Base-by-base conservation (phyloP, 2,329 filamentous ascomycete species). In the Penicillium sp. region DNA sequence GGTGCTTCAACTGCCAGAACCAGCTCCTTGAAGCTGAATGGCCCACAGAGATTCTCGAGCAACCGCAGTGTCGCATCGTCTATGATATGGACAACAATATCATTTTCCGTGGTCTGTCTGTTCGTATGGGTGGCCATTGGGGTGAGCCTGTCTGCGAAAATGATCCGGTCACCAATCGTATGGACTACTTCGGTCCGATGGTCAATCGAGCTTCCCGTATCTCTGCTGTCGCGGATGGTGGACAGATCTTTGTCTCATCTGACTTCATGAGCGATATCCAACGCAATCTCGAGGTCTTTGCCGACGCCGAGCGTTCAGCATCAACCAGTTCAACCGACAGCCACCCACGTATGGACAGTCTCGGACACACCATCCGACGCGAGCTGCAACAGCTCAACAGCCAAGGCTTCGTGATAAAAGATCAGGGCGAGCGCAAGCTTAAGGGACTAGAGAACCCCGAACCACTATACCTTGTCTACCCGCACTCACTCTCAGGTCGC, bases 121-220 rank as follows among this genome's bases (percentile, higher is more conserved):
- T 99, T 37, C 86, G 94, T 55, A 99, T 99, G 94, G 94, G 94
- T 66, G 91, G 96, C 56, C 94, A 99, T 73, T 99, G 89, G 84
- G 94, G 94, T 62, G 87, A 90, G 55, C 94, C 93, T 5, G 92
- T 99, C 65, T 96, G 92, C 70, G 94, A 99, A 74, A 89, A 89
- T 45, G 94, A 99, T 73, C 94, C 94, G 0, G 92, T 99, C 46
- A 99, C 94, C 1, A 89, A 92, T 54, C 91, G 94, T 59, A 99
- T 99, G 94, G 94, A 99, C 68, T 99, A 99, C 77, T 99, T 97
- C 71, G 94, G 94, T 0, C 94, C 94, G 13, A 99, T 99, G 92
- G 94, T 99, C 67, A 99, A 99, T 76, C 92, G 95, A 69, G 91
- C 94, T 0, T 89, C 94, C 14, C 89, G 94, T 77, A 96, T 99